Evolutionary conservation across 371 early-diverging fungal species (phyloP).

Genomic region (Sporodiniella umbellata): DNA sequence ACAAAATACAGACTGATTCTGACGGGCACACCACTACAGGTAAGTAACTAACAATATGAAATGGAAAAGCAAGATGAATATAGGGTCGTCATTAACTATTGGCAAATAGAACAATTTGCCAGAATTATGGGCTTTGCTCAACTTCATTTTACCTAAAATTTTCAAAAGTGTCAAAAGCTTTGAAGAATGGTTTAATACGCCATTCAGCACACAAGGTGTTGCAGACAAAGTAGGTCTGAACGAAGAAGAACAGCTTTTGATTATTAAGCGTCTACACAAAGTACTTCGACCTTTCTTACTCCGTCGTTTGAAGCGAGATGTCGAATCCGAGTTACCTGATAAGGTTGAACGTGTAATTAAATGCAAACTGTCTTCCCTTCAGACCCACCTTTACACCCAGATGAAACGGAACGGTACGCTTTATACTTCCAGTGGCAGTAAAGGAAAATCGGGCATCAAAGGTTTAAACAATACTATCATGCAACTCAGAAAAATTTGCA

Average conservation of each 20-base stretch:
- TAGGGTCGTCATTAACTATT: background rate
- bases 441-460: constrained; percentile 54
- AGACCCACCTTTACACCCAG: constrained; percentile 72
- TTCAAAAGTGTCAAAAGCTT: constrained; percentile 96
- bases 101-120: constrained; percentile 89
- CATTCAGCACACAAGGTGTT: constrained; percentile 85
- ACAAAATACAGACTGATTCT: constrained; percentile 94
- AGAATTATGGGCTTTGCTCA: constrained; percentile 98
- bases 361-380: constrained; percentile 88
- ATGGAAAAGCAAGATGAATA: background rate
- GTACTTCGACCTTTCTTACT: constrained; percentile 97
- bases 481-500: constrained; percentile 99
- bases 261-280: constrained; percentile 96
- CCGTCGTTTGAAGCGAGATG: constrained; percentile 98
- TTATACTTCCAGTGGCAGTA: constrained; percentile 37
- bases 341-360: constrained; percentile 98
- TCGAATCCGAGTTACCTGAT: constrained; percentile 97
- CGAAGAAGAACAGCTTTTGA: constrained; percentile 97
- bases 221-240: constrained; percentile 87
- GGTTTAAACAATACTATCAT: constrained; percentile 94
- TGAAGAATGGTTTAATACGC: constrained; percentile 98
- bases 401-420: constrained; percentile 75
- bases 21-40: constrained; percentile 99
- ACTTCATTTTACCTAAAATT: constrained; percentile 95
- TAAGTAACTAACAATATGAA: constrained; percentile 12